Conservation (phyloP, 805 yeast genomes). For the Starmera caribaea region DNA sequence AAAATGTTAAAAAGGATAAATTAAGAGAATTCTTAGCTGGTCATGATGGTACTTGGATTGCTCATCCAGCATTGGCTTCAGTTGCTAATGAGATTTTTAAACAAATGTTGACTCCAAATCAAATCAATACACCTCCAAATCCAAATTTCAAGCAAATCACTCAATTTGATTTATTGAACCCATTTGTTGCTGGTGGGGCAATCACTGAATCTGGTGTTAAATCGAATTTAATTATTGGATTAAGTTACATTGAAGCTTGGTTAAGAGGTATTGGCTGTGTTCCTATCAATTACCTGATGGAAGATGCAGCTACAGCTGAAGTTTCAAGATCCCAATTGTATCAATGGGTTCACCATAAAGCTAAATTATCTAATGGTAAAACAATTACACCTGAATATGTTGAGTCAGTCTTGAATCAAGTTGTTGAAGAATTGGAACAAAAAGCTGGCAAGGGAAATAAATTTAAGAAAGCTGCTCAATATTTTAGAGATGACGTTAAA, state of each 20-base stretch:
- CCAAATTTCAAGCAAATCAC: constrained; percentile 34
- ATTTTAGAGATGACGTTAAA: constrained; percentile 62
- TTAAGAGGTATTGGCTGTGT: constrained; percentile 77
- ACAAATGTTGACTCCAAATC: constrained; percentile 79
- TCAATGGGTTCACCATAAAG: constrained; percentile 77
- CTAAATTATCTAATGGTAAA: constrained; percentile 47
- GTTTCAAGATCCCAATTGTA: constrained; percentile 75
- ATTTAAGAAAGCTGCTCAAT: constrained; percentile 57
- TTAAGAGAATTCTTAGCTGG: constrained; percentile 70
- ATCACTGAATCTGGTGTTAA: constrained; percentile 65
- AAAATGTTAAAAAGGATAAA: constrained; percentile 65
- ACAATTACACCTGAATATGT: constrained; percentile 53
- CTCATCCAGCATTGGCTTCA: constrained; percentile 74
- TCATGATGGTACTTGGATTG: constrained; percentile 87
- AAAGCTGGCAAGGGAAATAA: constrained; percentile 53
- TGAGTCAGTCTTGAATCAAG: constrained; percentile 46
- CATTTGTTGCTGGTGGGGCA: constrained; percentile 50
- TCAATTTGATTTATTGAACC: constrained; percentile 51
- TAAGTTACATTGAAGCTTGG: constrained; percentile 82
- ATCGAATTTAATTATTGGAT: constrained; percentile 65
- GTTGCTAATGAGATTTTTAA: constrained; percentile 65
- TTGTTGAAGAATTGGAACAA: constrained; percentile 41
- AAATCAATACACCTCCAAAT: constrained; percentile 33
- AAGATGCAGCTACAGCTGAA: constrained; percentile 87
- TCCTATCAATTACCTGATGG: constrained; percentile 79